Conservation (phyloP, 345 rosid genomes). For the Punica granatum region DNA sequence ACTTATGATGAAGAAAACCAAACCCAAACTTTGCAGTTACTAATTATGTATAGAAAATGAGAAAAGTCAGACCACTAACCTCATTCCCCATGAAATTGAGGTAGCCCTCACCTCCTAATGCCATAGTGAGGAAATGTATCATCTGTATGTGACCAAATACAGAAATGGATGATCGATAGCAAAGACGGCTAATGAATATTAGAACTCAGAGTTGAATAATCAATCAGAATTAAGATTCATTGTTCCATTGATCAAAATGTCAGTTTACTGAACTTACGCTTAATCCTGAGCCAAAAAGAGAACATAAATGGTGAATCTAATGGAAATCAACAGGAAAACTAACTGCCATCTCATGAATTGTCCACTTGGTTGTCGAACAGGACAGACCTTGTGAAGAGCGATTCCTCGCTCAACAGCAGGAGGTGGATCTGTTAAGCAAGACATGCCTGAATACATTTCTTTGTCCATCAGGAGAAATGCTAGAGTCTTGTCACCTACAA, state of each 20-base stretch:
- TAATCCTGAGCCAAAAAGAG: neutral
- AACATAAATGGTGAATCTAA: neutral
- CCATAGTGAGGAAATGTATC: conserved; percentile 73
- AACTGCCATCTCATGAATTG: neutral
- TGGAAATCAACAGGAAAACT: neutral
- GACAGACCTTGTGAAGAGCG: conserved; percentile 64
- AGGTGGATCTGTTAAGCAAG: conserved; percentile 46
- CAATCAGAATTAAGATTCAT: neutral
- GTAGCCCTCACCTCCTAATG: conserved; percentile 78
- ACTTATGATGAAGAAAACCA: neutral
- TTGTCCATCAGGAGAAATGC: conserved; percentile 64
- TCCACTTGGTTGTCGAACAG: neutral
- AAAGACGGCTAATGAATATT: neutral
- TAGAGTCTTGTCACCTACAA: conserved; percentile 75
- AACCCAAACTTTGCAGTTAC: neutral
- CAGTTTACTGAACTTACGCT: neutral
- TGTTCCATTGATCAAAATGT: neutral
- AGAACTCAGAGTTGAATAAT: neutral
- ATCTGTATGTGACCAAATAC: conserved; percentile 25
- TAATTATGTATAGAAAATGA: neutral
- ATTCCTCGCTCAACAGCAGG: conserved; percentile 59
- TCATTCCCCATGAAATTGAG: conserved; percentile 87
- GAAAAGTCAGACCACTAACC: conserved; percentile 27
- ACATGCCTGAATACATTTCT: conserved; percentile 77
- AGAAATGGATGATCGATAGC: neutral